Evolutionary conservation across 179 eudicot genomes (phyloP).

Genomic region (Pouteria campechiana): DNA sequence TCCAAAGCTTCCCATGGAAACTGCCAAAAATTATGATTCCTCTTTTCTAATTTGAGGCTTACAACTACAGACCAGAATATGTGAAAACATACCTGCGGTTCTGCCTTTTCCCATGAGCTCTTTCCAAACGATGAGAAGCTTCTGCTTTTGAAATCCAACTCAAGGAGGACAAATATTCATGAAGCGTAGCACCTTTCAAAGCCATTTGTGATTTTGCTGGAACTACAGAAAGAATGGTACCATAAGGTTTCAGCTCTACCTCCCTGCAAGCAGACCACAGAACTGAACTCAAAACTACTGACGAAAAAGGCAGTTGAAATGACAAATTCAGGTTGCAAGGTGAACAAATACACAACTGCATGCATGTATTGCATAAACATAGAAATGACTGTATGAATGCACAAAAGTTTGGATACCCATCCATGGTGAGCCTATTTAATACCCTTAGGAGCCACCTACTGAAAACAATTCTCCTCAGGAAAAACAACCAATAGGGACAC

Average conservation of each 20-base stretch:
- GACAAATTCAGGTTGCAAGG: too few relatives aligned
- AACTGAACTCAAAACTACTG: not conserved
- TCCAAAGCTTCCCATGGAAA: too few relatives aligned
- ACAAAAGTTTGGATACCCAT: not conserved
- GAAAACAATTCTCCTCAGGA: too few relatives aligned
- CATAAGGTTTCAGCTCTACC: slow-evolving; percentile 21
- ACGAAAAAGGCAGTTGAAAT: too few relatives aligned
- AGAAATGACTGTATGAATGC: not conserved
- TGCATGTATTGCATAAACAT: not conserved
- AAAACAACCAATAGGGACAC: too few relatives aligned
- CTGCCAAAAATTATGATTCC: too few relatives aligned
- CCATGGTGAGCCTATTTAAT: too few relatives aligned
- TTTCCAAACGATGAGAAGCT: slow-evolving; percentile 48
- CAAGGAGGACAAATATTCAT: slow-evolving; percentile 69
- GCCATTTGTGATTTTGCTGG: slow-evolving; percentile 50
- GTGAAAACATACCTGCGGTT: slow-evolving; percentile 41
- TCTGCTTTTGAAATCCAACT: slow-evolving; percentile 74
- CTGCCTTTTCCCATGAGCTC: slow-evolving; percentile 26
- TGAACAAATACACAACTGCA: too few relatives aligned
- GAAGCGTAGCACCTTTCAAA: slow-evolving; percentile 43
- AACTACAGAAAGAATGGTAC: slow-evolving; percentile 45
- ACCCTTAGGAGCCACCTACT: too few relatives aligned
- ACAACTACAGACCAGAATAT: not conserved
- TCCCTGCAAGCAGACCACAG: slow-evolving; percentile 45
- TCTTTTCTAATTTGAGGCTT: too few relatives aligned